These are phyloP conservation scores for Elsinoe australis DNA, from an alignment of 2,329 filamentous ascomycete species.

Conservation along the genomic window DNA sequence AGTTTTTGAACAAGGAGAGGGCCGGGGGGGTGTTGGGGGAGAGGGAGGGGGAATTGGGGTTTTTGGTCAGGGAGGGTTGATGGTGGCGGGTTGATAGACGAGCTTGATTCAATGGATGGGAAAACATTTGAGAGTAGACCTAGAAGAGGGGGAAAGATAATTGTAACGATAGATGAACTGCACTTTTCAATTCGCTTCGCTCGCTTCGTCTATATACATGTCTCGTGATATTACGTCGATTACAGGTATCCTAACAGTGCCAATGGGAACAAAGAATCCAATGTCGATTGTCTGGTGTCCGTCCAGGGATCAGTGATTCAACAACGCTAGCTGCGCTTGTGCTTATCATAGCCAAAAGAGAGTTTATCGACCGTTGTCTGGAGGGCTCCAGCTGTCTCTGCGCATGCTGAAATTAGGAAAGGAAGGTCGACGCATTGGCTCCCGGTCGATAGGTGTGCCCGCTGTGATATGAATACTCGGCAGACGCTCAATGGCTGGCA, in stretches of 20 bases:
- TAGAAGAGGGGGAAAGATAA: no score
- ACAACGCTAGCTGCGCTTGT: no score
- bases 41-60: slow-evolving; percentile 33
- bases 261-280: slow-evolving; percentile 4
- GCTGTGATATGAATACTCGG: slow-evolving; percentile 40
- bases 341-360: no score
- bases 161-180: no score
- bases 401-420: slow-evolving; percentile 7
- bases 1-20: slow-evolving; percentile 51
- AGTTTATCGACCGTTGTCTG: neutral
- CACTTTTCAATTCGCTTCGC: neutral
- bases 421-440: neutral
- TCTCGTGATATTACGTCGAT: slow-evolving; percentile 12
- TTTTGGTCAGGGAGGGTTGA: neutral
- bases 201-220: slow-evolving; percentile 13
- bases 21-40: slow-evolving; percentile 47
- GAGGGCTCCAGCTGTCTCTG: slow-evolving; percentile 13
- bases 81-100: neutral
- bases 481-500: slow-evolving; percentile 35
- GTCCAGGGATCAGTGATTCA: no score
- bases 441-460: slow-evolving; percentile 27
- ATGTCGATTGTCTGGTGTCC: no score
- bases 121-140: no score
- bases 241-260: slow-evolving; percentile 2
- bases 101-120: neutral